These are phyloP conservation scores for Parietaria judaica DNA, from an alignment of 306 rosid species.

Conservation along the genomic window DNA sequence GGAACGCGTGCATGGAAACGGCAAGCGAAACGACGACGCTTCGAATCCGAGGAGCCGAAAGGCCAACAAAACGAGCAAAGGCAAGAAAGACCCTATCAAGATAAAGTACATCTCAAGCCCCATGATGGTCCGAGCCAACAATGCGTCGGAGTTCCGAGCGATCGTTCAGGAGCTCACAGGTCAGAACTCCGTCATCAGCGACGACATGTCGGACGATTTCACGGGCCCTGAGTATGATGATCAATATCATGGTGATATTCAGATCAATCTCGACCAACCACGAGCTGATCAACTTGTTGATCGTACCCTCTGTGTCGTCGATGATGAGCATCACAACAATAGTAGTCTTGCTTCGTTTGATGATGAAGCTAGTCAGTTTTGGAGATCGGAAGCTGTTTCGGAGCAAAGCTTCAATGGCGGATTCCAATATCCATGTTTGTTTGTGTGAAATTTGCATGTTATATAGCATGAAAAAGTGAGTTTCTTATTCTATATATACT, in stretches of 20 bases:
- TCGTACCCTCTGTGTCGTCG: neutral
- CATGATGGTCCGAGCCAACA: constrained; percentile 34
- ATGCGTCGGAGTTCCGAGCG: constrained; percentile 38
- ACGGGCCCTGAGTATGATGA: neutral
- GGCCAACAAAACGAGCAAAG: constrained; percentile 13
- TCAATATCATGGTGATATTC: neutral
- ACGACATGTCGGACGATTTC: neutral
- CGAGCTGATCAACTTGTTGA: neutral
- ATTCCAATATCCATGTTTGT: constrained; percentile 8
- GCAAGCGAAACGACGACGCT: neutral
- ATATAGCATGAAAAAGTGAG: neutral
- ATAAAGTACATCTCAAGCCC: constrained; percentile 50
- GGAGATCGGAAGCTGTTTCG: constrained; percentile 7
- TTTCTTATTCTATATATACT: neutral
- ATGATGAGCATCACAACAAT: neutral
- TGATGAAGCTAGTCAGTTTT: neutral
- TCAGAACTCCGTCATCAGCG: constrained; percentile 16
- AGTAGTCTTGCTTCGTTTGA: neutral
- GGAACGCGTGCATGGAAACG: constrained; percentile 10
- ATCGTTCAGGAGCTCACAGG: constrained; percentile 50
- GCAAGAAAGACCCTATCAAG: constrained; percentile 22
- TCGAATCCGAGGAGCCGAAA: neutral
- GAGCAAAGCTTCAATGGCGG: neutral
- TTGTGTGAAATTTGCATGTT: neutral
- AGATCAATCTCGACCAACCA: neutral